Evolutionary conservation across 192 early-diverging fungal species (phyloP).

Genomic region (Phlyctochytrium bullatum): DNA sequence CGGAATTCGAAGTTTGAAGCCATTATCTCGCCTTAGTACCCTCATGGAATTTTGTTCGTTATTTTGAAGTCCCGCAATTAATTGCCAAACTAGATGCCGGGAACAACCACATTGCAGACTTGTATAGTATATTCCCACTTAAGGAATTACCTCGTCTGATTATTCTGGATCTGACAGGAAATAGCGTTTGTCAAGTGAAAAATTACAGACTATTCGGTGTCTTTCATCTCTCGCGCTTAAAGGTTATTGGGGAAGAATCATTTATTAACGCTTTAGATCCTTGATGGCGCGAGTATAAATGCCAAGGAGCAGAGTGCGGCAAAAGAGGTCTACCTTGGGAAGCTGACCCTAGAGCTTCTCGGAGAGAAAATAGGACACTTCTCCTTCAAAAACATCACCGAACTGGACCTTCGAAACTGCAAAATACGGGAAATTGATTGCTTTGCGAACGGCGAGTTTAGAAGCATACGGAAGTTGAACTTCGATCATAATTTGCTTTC

Average conservation of each 20-base stretch:
- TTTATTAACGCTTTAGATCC: no score
- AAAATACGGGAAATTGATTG: constrained; percentile 62
- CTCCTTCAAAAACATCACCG: constrained; percentile 51
- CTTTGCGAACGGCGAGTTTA: constrained; percentile 48
- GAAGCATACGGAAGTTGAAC: constrained; percentile 52
- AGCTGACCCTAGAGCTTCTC: constrained; percentile 57
- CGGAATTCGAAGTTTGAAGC: constrained; percentile 36
- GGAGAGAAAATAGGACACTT: constrained; percentile 60
- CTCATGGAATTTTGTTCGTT: constrained; percentile 61
- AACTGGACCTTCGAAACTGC: constrained; percentile 62
- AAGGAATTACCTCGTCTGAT: constrained; percentile 58
- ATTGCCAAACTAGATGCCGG: constrained; percentile 45
- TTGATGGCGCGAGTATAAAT: constrained; percentile 55
- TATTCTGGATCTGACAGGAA: constrained; percentile 63
- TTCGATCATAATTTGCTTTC: constrained; percentile 58
- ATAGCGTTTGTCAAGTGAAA: constrained; percentile 44
- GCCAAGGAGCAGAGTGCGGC: constrained; percentile 50
- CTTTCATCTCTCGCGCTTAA: constrained; percentile 54
- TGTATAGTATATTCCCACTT: constrained; percentile 55
- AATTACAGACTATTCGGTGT: constrained; percentile 59
- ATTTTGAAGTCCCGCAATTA: constrained; percentile 12
- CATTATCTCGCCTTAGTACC: constrained; percentile 43
- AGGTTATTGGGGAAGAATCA: constrained; percentile 35
- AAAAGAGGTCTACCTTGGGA: constrained; percentile 56
- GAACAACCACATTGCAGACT: constrained; percentile 51